Evolutionary conservation across 139 green algal genomes (phyloP).

Genomic region (Chlorella sp.): DNA sequence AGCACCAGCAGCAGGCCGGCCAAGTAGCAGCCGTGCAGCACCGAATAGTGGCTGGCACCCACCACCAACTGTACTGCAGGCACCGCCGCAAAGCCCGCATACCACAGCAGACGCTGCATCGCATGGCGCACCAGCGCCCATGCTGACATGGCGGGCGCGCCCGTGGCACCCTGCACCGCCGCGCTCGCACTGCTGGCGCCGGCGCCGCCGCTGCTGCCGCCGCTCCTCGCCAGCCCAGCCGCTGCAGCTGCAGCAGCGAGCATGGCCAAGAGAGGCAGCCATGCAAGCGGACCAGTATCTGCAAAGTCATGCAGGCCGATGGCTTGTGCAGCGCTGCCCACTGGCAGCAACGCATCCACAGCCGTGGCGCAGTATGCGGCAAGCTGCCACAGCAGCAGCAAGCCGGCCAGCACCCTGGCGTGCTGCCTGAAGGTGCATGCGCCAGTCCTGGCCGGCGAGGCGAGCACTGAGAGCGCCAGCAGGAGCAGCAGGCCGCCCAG

Average conservation of each 20-base stretch:
- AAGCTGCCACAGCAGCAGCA: slow-evolving; percentile 30
- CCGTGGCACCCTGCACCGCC: not conserved
- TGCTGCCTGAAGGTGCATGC: not conserved
- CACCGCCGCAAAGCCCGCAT: slow-evolving; percentile 30
- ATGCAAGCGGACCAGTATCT: not conserved
- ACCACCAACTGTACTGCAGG: slow-evolving; percentile 28
- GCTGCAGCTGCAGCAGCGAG: not conserved
- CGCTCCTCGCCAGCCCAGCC: slow-evolving; percentile 2
- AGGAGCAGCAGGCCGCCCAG: slow-evolving; percentile 30
- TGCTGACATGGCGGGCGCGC: not conserved
- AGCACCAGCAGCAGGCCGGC: slow-evolving; percentile 24
- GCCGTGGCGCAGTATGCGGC: slow-evolving; percentile 23
- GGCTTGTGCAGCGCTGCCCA: not conserved
- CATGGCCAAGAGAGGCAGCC: slow-evolving; percentile 16
- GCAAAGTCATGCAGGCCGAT: slow-evolving; percentile 16
- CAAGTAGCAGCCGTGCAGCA: slow-evolving; percentile 39
- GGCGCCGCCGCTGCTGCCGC: not conserved
- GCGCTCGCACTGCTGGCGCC: not conserved
- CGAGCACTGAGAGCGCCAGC: slow-evolving; percentile 19
- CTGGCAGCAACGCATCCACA: too few species aligned
- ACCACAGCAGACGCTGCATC: slow-evolving; percentile 7
- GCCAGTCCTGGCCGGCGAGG: slow-evolving; percentile 2
- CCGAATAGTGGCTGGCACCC: slow-evolving; percentile 9
- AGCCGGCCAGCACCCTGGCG: not conserved
- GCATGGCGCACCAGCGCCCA: slow-evolving; percentile 22